Evolutionary conservation across 192 early-diverging fungal genomes (phyloP).

Genomic region (Rhizophlyctis rosea): DNA sequence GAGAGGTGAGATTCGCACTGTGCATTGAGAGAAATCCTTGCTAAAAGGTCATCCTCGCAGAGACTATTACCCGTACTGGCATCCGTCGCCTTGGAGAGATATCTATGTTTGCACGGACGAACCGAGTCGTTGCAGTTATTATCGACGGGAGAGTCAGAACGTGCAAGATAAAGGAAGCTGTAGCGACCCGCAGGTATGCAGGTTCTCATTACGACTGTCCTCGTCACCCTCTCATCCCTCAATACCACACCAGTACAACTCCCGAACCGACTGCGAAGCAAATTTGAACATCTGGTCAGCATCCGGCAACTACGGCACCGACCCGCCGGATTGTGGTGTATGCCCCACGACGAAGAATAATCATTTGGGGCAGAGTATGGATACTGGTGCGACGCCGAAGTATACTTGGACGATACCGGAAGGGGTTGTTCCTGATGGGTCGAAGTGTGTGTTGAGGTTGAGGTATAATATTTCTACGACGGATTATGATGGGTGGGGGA

Average conservation of each 20-base stretch:
- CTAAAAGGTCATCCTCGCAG: neutral
- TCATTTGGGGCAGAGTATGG: slow-evolving; percentile 28
- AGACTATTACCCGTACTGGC: slow-evolving; percentile 44
- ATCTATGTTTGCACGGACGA: slow-evolving; percentile 29
- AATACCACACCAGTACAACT: slow-evolving; percentile 35
- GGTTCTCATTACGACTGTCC: neutral
- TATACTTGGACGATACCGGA: slow-evolving; percentile 35
- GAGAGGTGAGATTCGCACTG: slow-evolving; percentile 16
- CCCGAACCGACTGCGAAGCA: slow-evolving; percentile 24
- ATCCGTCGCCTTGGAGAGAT: slow-evolving; percentile 42
- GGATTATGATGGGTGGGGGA: slow-evolving; percentile 20
- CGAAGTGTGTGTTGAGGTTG: slow-evolving; percentile 32
- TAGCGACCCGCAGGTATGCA: slow-evolving; percentile 16
- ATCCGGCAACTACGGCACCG: slow-evolving; percentile 11
- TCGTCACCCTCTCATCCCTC: too few relatives aligned
- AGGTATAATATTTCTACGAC: slow-evolving; percentile 39
- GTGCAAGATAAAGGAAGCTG: slow-evolving; percentile 28
- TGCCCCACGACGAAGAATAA: slow-evolving; percentile 34
- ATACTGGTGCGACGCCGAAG: slow-evolving; percentile 3
- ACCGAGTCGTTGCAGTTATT: slow-evolving; percentile 19
- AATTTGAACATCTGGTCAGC: slow-evolving; percentile 13
- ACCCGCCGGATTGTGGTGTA: slow-evolving; percentile 27
- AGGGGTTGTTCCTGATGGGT: slow-evolving; percentile 30
- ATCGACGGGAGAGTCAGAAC: slow-evolving; percentile 31
- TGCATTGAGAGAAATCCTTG: neutral